A percentile compares a stretch with the other conserved stretches of the same genome.
Conservation (phyloP, 2,329 filamentous ascomycete species). For the Epichloe sylvatica region DNA sequence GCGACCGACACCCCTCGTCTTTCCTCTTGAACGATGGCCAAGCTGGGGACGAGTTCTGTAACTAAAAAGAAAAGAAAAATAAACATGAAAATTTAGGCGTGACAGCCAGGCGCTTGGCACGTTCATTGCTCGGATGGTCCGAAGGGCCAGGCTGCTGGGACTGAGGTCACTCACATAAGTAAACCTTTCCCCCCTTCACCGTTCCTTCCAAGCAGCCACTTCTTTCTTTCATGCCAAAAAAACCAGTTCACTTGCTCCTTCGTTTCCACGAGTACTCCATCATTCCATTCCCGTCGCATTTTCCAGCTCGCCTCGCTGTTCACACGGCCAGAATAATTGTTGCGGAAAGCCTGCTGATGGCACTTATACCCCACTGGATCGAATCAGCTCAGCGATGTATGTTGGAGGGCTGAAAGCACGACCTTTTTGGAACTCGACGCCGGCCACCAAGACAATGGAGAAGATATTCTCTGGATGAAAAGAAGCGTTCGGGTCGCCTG, state of each 20-base stretch:
- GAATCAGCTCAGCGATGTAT: not conserved
- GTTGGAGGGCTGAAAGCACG: not conserved
- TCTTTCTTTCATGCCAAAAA: slow-evolving; percentile 14
- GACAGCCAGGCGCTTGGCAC: slow-evolving; percentile 3
- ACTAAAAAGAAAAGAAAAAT: not conserved
- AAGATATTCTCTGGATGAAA: not conserved
- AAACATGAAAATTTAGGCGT: not conserved
- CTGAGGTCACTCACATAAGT: slow-evolving; percentile 21
- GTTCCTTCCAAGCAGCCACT: slow-evolving; percentile 13
- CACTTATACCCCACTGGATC: slow-evolving; percentile 3
- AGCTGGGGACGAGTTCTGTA: not conserved
- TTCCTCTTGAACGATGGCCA: not conserved
- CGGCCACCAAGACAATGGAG: not conserved
- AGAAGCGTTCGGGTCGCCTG: not conserved
- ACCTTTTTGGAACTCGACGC: not conserved
- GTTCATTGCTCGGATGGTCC: slow-evolving; percentile 5
- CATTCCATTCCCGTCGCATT: slow-evolving; percentile 3
- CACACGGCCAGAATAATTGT: not conserved
- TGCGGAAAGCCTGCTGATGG: not conserved
- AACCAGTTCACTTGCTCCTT: not conserved
- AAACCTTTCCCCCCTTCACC: slow-evolving; percentile 21
- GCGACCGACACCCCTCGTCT: not conserved
- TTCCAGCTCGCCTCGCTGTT: slow-evolving; percentile 1
- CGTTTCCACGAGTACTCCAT: slow-evolving; percentile 5
- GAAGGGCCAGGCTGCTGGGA: slow-evolving; percentile 6